phyloP scores from a whole-genome alignment of 495 filamentous ascomycete species.

The Penicillium lividum region DNA sequence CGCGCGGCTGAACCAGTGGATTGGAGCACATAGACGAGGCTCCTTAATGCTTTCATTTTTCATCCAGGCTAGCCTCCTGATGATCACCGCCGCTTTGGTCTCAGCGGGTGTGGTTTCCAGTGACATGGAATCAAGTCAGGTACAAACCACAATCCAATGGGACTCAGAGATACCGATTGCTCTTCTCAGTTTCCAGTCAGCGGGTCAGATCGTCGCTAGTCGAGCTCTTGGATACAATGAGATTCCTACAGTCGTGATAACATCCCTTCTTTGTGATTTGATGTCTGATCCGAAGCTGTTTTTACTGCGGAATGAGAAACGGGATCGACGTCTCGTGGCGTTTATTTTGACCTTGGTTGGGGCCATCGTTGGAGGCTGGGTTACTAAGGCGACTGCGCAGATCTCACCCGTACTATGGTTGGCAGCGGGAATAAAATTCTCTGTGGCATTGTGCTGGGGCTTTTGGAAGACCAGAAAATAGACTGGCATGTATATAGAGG shows the following conservation, averaged over 20 bases:
- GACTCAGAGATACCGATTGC: slow-evolving; percentile 50
- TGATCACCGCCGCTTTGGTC: slow-evolving; percentile 55
- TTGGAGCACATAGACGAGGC: slow-evolving; percentile 42
- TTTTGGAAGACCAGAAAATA: slow-evolving; percentile 32
- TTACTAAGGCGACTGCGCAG: slow-evolving; percentile 51
- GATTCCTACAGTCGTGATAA: slow-evolving; percentile 71
- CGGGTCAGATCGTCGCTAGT: slow-evolving; percentile 66
- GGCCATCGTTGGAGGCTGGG: slow-evolving; percentile 64
- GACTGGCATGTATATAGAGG: background rate
- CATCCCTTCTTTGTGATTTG: slow-evolving; percentile 65
- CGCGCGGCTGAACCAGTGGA: slow-evolving; percentile 29
- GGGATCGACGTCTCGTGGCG: slow-evolving; percentile 59
- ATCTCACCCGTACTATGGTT: slow-evolving; percentile 57
- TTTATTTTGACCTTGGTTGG: slow-evolving; percentile 59
- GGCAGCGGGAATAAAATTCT: slow-evolving; percentile 53
- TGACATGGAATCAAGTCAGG: slow-evolving; percentile 12
- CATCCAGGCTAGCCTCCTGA: slow-evolving; percentile 53
- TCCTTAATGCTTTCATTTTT: slow-evolving; percentile 56
- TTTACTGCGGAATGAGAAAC: slow-evolving; percentile 59
- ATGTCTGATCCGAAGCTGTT: slow-evolving; percentile 58
- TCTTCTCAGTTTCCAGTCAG: slow-evolving; percentile 66
- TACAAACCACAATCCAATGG: slow-evolving; percentile 18
- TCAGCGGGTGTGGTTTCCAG: slow-evolving; percentile 45
- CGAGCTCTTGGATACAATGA: slow-evolving; percentile 65
- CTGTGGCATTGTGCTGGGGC: slow-evolving; percentile 39